phyloP scores from a whole-genome alignment of 2,329 filamentous ascomycete species.

The Ophiocordyceps sinensis region DNA sequence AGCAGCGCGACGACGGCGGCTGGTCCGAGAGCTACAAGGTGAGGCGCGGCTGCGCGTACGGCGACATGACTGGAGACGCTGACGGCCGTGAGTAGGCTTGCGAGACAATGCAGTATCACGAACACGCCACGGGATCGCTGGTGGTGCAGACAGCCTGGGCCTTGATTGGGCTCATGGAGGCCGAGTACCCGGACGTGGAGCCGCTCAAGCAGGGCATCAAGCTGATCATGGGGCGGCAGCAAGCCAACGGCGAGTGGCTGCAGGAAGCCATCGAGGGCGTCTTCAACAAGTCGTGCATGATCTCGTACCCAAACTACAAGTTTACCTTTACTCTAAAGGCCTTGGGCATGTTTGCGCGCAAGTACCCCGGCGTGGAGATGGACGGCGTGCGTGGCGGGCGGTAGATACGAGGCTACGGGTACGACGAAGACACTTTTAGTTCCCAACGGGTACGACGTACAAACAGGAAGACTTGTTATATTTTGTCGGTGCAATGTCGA shows the following conservation, averaged over 20 bases:
- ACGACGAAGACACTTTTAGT: too few species aligned
- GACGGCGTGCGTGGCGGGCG: not conserved
- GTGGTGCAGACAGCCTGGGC: slow-evolving; percentile 96
- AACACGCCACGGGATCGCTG: slow-evolving; percentile 63
- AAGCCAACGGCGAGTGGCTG: slow-evolving; percentile 81
- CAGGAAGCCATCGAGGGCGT: slow-evolving; percentile 96
- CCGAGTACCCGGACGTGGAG: slow-evolving; percentile 60
- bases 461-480: too few species aligned
- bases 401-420: too few species aligned
- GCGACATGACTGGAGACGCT: slow-evolving; percentile 1
- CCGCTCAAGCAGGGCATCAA: slow-evolving; percentile 60
- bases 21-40: slow-evolving; percentile 92
- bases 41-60: slow-evolving; percentile 7
- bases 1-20: slow-evolving; percentile 78
- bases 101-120: slow-evolving; percentile 59
- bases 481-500: too few species aligned
- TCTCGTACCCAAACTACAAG: slow-evolving; percentile 98
- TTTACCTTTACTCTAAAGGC: slow-evolving; percentile 92
- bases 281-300: slow-evolving; percentile 99
- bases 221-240: slow-evolving; percentile 75
- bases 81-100: slow-evolving; percentile 41
- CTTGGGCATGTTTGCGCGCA: slow-evolving; percentile 70
- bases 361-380: slow-evolving; percentile 52
- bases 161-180: slow-evolving; percentile 67
- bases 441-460: too few species aligned